Evolutionary conservation across 1,284 basidiomycete species (phyloP).

Genomic region (Melampsora abietis-canadensis): DNA sequence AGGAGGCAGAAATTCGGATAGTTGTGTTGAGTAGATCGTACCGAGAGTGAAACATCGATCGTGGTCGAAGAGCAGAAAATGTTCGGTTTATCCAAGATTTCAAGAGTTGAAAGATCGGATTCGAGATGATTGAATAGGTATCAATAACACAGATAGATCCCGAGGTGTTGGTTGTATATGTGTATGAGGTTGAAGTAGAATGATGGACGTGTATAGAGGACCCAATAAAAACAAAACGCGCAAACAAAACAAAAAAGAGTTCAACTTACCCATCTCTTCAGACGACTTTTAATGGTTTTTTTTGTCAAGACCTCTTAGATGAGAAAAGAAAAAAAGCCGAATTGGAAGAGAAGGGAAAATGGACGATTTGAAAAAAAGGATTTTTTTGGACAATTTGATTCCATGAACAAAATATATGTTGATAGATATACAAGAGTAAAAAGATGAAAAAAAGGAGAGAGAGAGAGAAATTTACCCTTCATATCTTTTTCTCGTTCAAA

Average conservation of each 20-base stretch:
- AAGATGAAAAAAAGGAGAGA: constrained; percentile 44
- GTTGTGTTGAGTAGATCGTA: background rate
- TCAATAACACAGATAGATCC: background rate
- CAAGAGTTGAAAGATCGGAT: background rate
- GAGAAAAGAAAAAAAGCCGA: constrained; percentile 5
- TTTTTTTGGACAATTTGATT: background rate
- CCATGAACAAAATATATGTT: background rate
- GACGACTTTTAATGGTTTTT: constrained; percentile 9
- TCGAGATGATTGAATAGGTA: background rate
- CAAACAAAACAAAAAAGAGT: constrained; percentile 27
- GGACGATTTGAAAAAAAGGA: too few relatives aligned
- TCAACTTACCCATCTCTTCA: constrained; percentile 44
- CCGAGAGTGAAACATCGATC: constrained; percentile 6
- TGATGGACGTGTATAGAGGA: background rate
- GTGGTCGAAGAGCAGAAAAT: background rate
- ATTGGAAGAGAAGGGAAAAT: constrained; percentile 7
- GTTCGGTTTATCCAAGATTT: background rate
- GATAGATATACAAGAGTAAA: constrained; percentile 5
- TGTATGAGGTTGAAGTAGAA: constrained; percentile 8
- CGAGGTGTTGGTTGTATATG: background rate
- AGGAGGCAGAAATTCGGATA: background rate
- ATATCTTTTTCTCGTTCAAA: constrained; percentile 98
- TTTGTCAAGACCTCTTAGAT: background rate
- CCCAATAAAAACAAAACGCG: constrained; percentile 18
- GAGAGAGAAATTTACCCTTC: constrained; percentile 68